Base-by-base conservation (phyloP, 805 yeast species). In the Pichia cabralensis region DNA sequence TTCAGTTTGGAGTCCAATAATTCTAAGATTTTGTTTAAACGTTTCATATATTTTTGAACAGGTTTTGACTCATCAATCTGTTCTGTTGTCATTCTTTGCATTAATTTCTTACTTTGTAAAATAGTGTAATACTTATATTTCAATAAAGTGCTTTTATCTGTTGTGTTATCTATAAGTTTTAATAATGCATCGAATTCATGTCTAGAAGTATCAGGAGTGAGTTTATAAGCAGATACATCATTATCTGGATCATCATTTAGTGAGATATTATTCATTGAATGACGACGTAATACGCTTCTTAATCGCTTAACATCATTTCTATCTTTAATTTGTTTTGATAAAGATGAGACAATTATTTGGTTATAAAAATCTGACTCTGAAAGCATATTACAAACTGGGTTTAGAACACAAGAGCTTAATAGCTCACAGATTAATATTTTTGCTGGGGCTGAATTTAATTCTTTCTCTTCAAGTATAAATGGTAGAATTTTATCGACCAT, bases 291-390 rank as follows among this genome's bases (percentile, higher is more conserved):
- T 1, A 83, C 81, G 16, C 69, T 73, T 40, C 94, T 60, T 16
- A 88, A 65, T 43, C 75, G 70, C 39, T 77, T 71, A 1, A 86
- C 94, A 47, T 82, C 84, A 24, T 70, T 70, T 36, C 86, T 62
- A 47, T 84, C 94, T 42, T 75, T 75, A 50, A 88, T 61, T 10
- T 80, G 69, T 21, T 67, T 68, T 4, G 84, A 77, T 2, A 81
- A 70, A 2, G 69, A 52, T 33, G 69, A 68, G 8, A 76, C 75
- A 12, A 85, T 64, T 26, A 65, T 48, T 36, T 74, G 70, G 51
- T 88, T 88, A 72, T 80, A 80, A 40, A 74, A 80, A 50, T 85
- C 94, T 1, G 89, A 73, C 31, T 80, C 88, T 0, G 78, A 58
- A 1, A 80, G 45, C 57, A 79, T 69, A 6, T 60, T 50, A 5